Evolutionary conservation across 2,329 filamentous ascomycete species (phyloP), one percentile per base, ranked within the genome.

Genomic region (Aureobasidium namibiae): DNA sequence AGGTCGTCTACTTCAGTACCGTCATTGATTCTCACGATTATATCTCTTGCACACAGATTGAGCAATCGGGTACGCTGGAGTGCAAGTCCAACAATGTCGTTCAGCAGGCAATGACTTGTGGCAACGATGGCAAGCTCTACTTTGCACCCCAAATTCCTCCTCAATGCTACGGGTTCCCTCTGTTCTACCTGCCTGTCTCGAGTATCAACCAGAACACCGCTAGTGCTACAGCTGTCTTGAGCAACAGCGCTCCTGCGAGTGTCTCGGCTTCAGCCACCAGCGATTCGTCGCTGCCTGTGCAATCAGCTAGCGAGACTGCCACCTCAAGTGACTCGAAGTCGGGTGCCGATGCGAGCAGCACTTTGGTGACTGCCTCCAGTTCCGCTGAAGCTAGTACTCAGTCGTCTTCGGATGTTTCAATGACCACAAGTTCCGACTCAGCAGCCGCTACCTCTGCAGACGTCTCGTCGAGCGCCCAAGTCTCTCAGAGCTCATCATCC

Each of bases 1-100:
- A 54, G 38, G 7, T 31, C 29, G 24, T 54, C 26, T 54, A 54
- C 36, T 54, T 54, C 50, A 54, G 50, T 14, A 54, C 50, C 10
- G 36, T 54, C 2, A 24, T 41, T 4, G 36, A 42, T 11, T 54
- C 50, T 2, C 26, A 54, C 24, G 39, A 14, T 26, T 54, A 54
- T 33, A 54, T 54, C 36, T 31, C 50, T 21, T 54, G 50, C 24
- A 31, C 34, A 6, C 50, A 54, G 36, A 54, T 41, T 7, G 24
- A n/a, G 11, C 1, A 7, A 9, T 21, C 50, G 16, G n/a, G 50
- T 4, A n/a, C 9, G 6, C 29, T 54, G 24, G 36, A 42, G 24
- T 54, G 50, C 13, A 18, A 41, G 10, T 41, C 50, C 10, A 38
- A 54, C 24, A 42, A 33, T 8, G 50, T 54, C n/a, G 6, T 31